Evolutionary conservation across 805 yeast genomes (phyloP).

Genomic region (Metschnikowia borealis): DNA sequence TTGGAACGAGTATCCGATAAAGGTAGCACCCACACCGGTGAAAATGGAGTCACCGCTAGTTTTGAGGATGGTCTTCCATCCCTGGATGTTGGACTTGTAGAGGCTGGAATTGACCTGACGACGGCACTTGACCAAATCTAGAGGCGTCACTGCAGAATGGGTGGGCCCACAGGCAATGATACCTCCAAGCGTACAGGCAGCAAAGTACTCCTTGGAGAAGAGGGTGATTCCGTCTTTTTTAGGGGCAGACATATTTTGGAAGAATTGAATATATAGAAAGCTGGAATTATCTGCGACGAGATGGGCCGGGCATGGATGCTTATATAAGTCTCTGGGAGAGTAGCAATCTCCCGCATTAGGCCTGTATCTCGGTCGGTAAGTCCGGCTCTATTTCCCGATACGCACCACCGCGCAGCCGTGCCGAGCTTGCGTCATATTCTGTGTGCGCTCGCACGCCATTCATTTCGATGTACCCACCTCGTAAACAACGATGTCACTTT

Average conservation of each 20-base stretch:
- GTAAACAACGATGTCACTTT: background rate
- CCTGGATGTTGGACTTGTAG: constrained; percentile 74
- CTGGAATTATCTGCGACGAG: background rate
- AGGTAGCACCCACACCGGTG: constrained; percentile 91
- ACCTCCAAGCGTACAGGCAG: constrained; percentile 76
- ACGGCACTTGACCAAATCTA: constrained; percentile 91
- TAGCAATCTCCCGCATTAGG: constrained; percentile 6
- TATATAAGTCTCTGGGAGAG: background rate
- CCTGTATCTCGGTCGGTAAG: constrained; percentile 5
- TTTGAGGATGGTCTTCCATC: constrained; percentile 71
- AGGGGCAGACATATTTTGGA: constrained; percentile 8
- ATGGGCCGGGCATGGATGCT: background rate
- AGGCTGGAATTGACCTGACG: constrained; percentile 76
- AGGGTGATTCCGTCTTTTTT: constrained; percentile 40
- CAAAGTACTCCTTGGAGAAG: constrained; percentile 60
- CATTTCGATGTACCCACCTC: background rate
- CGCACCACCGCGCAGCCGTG: background rate
- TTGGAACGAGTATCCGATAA: constrained; percentile 88
- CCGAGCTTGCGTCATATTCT: background rate
- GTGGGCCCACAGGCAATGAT: constrained; percentile 94
- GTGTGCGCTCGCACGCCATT: background rate
- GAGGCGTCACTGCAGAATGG: constrained; percentile 87
- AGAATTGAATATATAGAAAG: background rate
- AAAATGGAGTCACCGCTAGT: constrained; percentile 77
- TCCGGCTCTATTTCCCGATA: constrained; percentile 1